Conservation (phyloP, 306 rosid genomes). For the Glycine latifolia region DNA sequence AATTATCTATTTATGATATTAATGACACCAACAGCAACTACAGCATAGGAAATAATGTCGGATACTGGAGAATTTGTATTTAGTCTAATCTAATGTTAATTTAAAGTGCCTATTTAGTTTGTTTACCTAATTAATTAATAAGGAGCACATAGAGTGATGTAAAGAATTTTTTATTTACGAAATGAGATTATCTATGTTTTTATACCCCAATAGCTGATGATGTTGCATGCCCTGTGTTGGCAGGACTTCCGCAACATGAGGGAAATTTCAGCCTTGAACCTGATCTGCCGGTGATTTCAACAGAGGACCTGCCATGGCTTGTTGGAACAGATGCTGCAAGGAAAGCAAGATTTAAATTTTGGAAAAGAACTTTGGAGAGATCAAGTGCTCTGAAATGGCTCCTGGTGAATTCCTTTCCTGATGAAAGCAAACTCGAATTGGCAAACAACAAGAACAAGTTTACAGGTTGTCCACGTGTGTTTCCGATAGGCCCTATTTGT, state of each 20-base stretch:
- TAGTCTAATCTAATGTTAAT: no score
- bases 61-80: no score
- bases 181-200: no score
- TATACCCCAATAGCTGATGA: no score
- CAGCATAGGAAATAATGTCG: no score
- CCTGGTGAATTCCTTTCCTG: constrained; percentile 70
- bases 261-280: constrained; percentile 52
- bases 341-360: constrained; percentile 77
- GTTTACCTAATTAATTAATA: no score
- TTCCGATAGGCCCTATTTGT: constrained; percentile 61
- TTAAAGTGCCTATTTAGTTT: no score
- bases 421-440: constrained; percentile 44
- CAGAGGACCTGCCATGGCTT: constrained; percentile 85
- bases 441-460: no score
- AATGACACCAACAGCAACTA: no score
- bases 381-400: constrained; percentile 64
- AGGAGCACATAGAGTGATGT: no score
- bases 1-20: neutral
- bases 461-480: constrained; percentile 29
- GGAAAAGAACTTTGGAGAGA: constrained; percentile 78
- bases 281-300: constrained; percentile 57
- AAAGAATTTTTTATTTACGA: no score
- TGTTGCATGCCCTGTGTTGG: no score
- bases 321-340: constrained; percentile 69
- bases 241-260: constrained; percentile 68